Percentiles rank a stretch among this genome's conserved stretches.
Conservation (phyloP, 768 basidiomycete species). For the Saitozyma sp. region DNA sequence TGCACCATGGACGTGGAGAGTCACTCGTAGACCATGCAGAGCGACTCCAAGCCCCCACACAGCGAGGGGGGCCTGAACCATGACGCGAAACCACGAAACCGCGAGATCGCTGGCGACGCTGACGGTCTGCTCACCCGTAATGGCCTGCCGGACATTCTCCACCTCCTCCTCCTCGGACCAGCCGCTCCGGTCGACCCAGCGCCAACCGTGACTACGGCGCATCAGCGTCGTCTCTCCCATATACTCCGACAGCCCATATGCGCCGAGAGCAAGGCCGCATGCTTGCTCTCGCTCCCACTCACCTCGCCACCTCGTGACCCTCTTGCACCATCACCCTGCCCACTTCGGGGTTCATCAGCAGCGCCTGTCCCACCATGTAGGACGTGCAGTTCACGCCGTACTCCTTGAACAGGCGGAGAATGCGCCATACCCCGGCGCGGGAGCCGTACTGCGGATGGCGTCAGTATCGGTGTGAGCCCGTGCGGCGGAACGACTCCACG, state of each 20-base stretch:
- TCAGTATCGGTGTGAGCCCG: too few species aligned
- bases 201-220: conserved; percentile 34
- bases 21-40: too few species aligned
- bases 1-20: too few species aligned
- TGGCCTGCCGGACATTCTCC: conserved; percentile 31
- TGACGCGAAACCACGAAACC: too few species aligned
- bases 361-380: conserved; percentile 32
- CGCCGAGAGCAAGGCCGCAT: too few species aligned
- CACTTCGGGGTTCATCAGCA: conserved; percentile 30
- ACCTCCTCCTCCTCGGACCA: conserved; percentile 35
- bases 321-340: conserved; percentile 17
- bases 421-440: conserved; percentile 42
- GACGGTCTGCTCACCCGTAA: conserved; percentile 25
- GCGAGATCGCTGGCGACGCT: too few species aligned
- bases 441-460: conserved; percentile 34
- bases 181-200: conserved; percentile 33
- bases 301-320: conserved; percentile 40
- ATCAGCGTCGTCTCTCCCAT: background rate
- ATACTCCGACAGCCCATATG: too few species aligned
- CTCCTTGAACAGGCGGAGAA: conserved; percentile 36
- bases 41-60: too few species aligned
- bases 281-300: background rate
- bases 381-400: conserved; percentile 25
- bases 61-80: background rate
- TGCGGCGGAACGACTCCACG: background rate